Conservation (phyloP, 2,329 filamentous ascomycete species). For the Aspergillus luchuensis region DNA sequence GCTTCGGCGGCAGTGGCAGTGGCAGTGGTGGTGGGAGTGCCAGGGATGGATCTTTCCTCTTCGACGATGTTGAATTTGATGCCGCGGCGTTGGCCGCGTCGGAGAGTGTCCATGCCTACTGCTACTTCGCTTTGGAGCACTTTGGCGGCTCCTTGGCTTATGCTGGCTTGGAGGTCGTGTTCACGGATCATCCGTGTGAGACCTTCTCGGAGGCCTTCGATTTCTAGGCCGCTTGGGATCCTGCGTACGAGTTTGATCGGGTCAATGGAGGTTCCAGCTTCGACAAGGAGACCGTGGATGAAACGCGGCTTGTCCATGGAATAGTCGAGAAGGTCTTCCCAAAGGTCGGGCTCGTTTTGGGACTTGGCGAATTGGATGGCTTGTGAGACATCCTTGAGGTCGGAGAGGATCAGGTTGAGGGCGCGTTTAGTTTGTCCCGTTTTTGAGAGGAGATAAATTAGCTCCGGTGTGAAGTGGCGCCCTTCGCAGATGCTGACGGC, state of each 20-base stretch:
- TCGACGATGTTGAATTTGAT: slow-evolving; percentile 81
- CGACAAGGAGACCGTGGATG: slow-evolving; percentile 86
- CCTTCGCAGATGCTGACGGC: slow-evolving; percentile 74
- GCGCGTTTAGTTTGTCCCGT: slow-evolving; percentile 92
- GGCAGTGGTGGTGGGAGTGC: not conserved
- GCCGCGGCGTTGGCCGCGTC: slow-evolving; percentile 76
- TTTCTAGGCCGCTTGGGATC: slow-evolving; percentile 90
- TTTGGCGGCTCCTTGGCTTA: slow-evolving; percentile 83
- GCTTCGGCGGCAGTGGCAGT: not conserved
- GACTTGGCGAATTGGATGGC: slow-evolving; percentile 94
- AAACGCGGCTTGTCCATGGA: slow-evolving; percentile 97
- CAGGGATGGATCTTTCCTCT: slow-evolving; percentile 16
- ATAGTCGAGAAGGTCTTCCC: slow-evolving; percentile 92
- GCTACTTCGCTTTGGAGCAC: slow-evolving; percentile 87
- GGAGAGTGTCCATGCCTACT: slow-evolving; percentile 75
- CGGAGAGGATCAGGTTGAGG: slow-evolving; percentile 87
- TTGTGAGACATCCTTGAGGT: slow-evolving; percentile 85
- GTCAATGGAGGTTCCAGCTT: slow-evolving; percentile 91
- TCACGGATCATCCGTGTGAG: slow-evolving; percentile 90
- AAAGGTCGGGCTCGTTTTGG: slow-evolving; percentile 87
- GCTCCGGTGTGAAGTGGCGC: slow-evolving; percentile 79
- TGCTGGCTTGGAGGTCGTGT: slow-evolving; percentile 92
- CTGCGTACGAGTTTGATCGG: slow-evolving; percentile 86
- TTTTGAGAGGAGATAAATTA: slow-evolving; percentile 95
- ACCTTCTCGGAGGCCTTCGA: slow-evolving; percentile 85